phyloP scores from a whole-genome alignment of 164 flowering plant genomes.

The Vitis amurensis region DNA sequence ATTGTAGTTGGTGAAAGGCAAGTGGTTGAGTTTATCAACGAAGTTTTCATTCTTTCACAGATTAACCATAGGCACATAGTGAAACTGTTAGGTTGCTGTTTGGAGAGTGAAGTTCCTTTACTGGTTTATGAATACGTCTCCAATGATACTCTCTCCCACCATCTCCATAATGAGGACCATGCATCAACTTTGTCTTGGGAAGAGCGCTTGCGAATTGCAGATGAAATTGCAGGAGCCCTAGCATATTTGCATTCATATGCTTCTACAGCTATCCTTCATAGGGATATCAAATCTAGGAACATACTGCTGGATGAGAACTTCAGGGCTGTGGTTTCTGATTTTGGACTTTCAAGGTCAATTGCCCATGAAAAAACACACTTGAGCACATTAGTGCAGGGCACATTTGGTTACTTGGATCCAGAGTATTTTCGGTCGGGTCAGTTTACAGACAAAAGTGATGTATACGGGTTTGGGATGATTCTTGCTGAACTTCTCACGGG shows the following conservation, averaged over 20 bases:
- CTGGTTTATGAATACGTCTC: background rate
- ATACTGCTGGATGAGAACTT: constrained; percentile 1
- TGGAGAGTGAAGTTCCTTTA: background rate
- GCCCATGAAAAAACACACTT: background rate
- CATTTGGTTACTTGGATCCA: too few species aligned
- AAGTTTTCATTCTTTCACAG: background rate
- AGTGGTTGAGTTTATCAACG: background rate
- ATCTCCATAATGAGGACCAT: background rate
- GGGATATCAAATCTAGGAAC: background rate
- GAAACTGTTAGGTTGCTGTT: background rate
- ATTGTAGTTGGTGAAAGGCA: background rate
- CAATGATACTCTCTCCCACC: background rate
- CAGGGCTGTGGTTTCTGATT: background rate
- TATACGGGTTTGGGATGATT: background rate
- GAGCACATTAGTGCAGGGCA: background rate
- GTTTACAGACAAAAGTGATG: too few species aligned
- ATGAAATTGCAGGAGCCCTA: background rate
- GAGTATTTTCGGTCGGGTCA: too few species aligned
- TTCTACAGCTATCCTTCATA: background rate
- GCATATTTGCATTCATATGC: background rate
- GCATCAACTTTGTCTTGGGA: background rate
- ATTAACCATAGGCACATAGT: background rate
- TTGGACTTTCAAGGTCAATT: background rate
- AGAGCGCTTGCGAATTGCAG: background rate
- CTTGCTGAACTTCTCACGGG: background rate